Percentiles rank a stretch among this genome's conserved stretches.
These are phyloP conservation scores for Ailanthus altissimus DNA, from an alignment of 345 rosid species.

Conservation along the genomic window DNA sequence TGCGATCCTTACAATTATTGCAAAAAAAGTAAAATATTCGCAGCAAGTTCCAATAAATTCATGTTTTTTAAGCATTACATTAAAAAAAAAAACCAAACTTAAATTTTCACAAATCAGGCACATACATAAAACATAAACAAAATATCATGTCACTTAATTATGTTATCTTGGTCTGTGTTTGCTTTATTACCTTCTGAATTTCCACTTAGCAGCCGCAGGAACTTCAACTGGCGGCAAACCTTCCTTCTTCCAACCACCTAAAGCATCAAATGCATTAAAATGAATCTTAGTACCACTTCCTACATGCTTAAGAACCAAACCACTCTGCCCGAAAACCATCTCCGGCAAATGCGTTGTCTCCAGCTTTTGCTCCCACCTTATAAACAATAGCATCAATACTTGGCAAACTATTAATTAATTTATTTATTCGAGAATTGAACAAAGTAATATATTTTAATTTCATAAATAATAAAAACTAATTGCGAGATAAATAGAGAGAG, in stretches of 20 bases:
- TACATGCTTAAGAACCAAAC: constrained; percentile 60
- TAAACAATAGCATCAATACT: not conserved
- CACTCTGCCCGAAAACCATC: constrained; percentile 90
- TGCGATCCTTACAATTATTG: not conserved
- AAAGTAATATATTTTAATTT: not conserved
- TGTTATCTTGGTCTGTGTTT: too few species aligned
- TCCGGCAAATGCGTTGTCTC: constrained; percentile 81
- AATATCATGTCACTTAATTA: not conserved
- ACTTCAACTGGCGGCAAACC: constrained; percentile 91
- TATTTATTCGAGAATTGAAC: not conserved
- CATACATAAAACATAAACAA: not conserved
- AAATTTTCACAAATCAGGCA: not conserved
- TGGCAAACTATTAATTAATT: not conserved
- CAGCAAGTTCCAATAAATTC: not conserved
- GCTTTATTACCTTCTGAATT: constrained; percentile 70
- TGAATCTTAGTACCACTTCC: constrained; percentile 59
- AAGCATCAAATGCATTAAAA: constrained; percentile 90
- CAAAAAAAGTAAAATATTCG: not conserved
- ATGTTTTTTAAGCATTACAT: not conserved
- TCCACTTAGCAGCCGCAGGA: constrained; percentile 95
- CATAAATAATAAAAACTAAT: not conserved
- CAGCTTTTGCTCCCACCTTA: constrained; percentile 80
- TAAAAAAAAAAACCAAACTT: not conserved
- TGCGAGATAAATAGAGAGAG: constrained; percentile 16
- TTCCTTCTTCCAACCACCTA: constrained; percentile 79